These are phyloP conservation scores for Sporothrix variecibatus DNA, from an alignment of 2,329 filamentous ascomycete genomes.

Conservation along the genomic window DNA sequence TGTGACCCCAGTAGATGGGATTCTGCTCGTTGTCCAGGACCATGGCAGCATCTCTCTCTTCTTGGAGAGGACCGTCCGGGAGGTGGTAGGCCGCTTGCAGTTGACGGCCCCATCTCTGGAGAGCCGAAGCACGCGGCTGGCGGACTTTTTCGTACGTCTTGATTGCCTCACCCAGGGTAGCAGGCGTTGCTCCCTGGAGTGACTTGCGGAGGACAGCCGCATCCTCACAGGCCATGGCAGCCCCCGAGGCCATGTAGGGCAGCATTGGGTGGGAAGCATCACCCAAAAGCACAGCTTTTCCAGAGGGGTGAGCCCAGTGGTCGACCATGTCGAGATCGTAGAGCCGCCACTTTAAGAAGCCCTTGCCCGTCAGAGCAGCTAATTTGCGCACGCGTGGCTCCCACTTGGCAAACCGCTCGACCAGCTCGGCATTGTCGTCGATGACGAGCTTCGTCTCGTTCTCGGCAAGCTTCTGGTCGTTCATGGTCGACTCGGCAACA, in stretches of 20 bases:
- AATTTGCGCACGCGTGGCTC: conserved; percentile 40
- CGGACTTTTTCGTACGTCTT: conserved; percentile 29
- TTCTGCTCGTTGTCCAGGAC: conserved; percentile 29
- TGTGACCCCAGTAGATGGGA: conserved; percentile 33
- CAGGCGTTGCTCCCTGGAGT: conserved; percentile 11
- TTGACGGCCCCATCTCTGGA: conserved; percentile 31
- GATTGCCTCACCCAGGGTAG: conserved; percentile 13
- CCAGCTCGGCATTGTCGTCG: conserved; percentile 41
- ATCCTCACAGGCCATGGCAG: conserved; percentile 48
- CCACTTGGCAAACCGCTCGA: conserved; percentile 40
- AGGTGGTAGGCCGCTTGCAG: conserved; percentile 34
- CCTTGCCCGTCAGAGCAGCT: conserved; percentile 40
- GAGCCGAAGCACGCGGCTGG: conserved; percentile 28
- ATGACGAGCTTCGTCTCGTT: conserved; percentile 31
- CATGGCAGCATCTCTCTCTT: conserved; percentile 30
- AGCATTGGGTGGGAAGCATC: conserved; percentile 51
- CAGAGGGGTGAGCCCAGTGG: conserved; percentile 44
- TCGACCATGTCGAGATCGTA: conserved; percentile 44
- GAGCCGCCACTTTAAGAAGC: conserved; percentile 49
- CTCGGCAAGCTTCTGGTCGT: conserved; percentile 29
- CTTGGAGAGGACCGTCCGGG: conserved; percentile 32
- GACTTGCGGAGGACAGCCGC: conserved; percentile 36
- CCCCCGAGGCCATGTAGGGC: conserved; percentile 51
- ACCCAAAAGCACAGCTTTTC: conserved; percentile 45
- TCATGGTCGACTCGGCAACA: conserved; percentile 26